These are phyloP conservation scores for Medicago ruthenica DNA, from an alignment of 306 rosid genomes.

Conservation along the genomic window DNA sequence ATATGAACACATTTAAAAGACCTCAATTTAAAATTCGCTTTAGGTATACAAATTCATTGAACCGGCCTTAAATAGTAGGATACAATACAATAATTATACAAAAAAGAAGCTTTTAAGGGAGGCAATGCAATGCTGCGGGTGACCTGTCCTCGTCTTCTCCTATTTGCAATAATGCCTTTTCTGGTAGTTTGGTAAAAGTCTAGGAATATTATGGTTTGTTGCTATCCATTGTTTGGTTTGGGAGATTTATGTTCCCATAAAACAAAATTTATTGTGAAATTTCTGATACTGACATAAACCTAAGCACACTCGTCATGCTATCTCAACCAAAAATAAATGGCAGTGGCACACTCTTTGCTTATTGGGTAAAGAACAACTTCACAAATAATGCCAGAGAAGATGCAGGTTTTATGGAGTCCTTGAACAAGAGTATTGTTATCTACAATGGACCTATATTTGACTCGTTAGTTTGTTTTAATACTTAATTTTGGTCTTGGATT, in stretches of 20 bases:
- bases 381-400: too few species aligned
- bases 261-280: neutral
- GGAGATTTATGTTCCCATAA: neutral
- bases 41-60: too few species aligned
- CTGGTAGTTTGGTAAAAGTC: conserved; percentile 42
- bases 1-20: too few species aligned
- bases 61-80: neutral
- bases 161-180: conserved; percentile 38
- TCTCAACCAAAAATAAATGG: too few species aligned
- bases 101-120: conserved; percentile 50
- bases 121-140: conserved; percentile 48
- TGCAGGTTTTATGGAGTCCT: too few species aligned
- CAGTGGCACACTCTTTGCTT: too few species aligned
- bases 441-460: too few species aligned
- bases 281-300: neutral
- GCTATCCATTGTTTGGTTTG: conserved; percentile 26
- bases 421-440: too few species aligned
- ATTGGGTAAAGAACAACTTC: too few species aligned
- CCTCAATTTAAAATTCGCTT: too few species aligned
- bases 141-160: conserved; percentile 42
- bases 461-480: too few species aligned
- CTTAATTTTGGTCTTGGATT: too few species aligned
- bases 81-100: neutral
- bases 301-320: neutral
- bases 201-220: conserved; percentile 9